phyloP scores from a whole-genome alignment of 352 stramenopile species.

The Nothophytophthora sp. region DNA sequence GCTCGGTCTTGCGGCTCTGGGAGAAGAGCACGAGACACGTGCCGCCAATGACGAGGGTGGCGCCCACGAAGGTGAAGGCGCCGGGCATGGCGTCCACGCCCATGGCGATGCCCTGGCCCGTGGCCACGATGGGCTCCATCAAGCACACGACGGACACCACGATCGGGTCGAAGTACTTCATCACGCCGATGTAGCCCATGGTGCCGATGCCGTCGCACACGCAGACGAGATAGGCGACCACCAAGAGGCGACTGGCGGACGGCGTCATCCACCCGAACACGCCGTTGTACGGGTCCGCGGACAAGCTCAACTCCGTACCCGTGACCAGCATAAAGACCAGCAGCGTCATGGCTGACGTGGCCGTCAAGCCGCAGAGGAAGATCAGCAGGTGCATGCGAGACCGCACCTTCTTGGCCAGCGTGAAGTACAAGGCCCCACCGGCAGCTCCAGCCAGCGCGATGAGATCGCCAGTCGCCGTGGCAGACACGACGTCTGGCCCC shows the following conservation, averaged over 20 bases:
- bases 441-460: conserved; percentile 68
- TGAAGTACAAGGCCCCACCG: conserved; percentile 78
- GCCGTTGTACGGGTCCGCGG: conserved; percentile 59
- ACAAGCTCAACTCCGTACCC: conserved; percentile 62
- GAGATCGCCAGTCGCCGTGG: conserved; percentile 59
- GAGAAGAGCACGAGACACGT: conserved; percentile 81
- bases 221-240: conserved; percentile 86
- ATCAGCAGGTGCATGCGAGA: conserved; percentile 71
- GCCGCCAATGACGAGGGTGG: conserved; percentile 72
- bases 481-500: conserved; percentile 44
- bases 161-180: conserved; percentile 94
- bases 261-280: conserved; percentile 86
- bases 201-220: conserved; percentile 88
- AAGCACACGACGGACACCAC: conserved; percentile 88
- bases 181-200: conserved; percentile 90
- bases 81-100: conserved; percentile 80
- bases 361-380: conserved; percentile 64
- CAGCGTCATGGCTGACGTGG: conserved; percentile 51
- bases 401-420: conserved; percentile 75
- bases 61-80: conserved; percentile 67
- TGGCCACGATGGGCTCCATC: conserved; percentile 87
- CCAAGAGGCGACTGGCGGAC: conserved; percentile 48
- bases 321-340: conserved; percentile 63
- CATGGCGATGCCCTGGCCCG: conserved; percentile 68
- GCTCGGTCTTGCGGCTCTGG: conserved; percentile 77